These are phyloP conservation scores for Aleurites moluccanus DNA, from an alignment of 441 rosid species.

Conservation along the genomic window DNA sequence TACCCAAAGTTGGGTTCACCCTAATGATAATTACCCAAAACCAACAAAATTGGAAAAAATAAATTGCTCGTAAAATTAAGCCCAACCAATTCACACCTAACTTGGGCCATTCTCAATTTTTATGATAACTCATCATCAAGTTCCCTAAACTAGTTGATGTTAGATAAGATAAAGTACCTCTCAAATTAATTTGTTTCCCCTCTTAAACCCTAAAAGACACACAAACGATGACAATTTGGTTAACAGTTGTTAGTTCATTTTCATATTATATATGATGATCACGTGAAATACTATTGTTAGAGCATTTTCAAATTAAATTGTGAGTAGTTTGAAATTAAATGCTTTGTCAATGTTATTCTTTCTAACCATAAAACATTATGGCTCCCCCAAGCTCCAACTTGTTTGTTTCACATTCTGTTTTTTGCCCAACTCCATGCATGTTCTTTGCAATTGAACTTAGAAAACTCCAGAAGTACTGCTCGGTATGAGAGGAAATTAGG, in stretches of 20 bases:
- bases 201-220: not conserved
- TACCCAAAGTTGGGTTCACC: too few relatives aligned
- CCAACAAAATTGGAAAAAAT: conserved; percentile 19
- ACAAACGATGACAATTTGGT: not conserved
- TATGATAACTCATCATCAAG: not conserved
- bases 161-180: not conserved
- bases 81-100: conserved; percentile 34
- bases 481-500: too few relatives aligned
- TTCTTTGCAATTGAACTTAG: not conserved
- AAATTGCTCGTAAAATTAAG: conserved; percentile 19
- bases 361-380: not conserved
- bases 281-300: not conserved
- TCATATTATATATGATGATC: not conserved
- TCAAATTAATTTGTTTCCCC: not conserved
- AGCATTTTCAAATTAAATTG: conserved; percentile 1
- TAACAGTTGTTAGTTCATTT: conserved; percentile 8
- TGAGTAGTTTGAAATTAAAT: not conserved
- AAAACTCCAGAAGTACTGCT: not conserved
- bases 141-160: conserved; percentile 13
- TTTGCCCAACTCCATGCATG: too few relatives aligned
- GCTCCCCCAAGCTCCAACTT: not conserved
- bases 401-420: not conserved
- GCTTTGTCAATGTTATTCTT: not conserved
- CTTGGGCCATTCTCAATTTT: conserved; percentile 9
- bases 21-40: conserved; percentile 22